Evolutionary conservation across 805 yeast genomes (phyloP).

Genomic region (Lipomyces mesembrius): DNA sequence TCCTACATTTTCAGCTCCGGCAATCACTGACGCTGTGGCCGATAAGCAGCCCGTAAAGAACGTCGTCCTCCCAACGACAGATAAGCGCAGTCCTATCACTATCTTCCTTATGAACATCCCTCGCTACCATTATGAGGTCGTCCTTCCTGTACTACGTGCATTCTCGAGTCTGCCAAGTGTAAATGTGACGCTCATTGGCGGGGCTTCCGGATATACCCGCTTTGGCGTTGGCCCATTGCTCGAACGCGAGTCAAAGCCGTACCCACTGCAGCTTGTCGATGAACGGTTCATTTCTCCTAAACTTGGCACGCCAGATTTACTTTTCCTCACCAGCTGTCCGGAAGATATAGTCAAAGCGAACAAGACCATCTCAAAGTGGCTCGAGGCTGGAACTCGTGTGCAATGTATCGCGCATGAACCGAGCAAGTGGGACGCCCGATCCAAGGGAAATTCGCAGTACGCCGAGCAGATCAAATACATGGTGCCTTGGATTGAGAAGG

Average conservation of each 20-base stretch:
- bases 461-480: slow-evolving; percentile 26
- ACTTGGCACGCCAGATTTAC: slow-evolving; percentile 16
- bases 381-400: slow-evolving; percentile 21
- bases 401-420: slow-evolving; percentile 27
- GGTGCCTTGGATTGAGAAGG: slow-evolving; percentile 34
- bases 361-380: slow-evolving; percentile 3
- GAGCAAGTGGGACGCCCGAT: slow-evolving; percentile 19
- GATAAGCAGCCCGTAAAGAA: background rate
- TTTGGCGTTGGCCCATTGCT: slow-evolving; percentile 25
- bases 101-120: slow-evolving; percentile 32
- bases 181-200: slow-evolving; percentile 28
- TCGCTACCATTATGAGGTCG: slow-evolving; percentile 35
- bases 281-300: background rate
- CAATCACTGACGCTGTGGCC: background rate
- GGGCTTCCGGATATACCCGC: slow-evolving; percentile 1
- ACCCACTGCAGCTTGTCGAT: slow-evolving; percentile 7
- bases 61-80: background rate
- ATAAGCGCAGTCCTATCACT: slow-evolving; percentile 7
- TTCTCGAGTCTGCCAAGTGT: slow-evolving; percentile 18
- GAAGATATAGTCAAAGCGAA: slow-evolving; percentile 14
- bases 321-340: slow-evolving; percentile 24
- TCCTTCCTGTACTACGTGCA: slow-evolving; percentile 28
- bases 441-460: slow-evolving; percentile 20
- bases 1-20: background rate
- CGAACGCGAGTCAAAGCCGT: slow-evolving; percentile 17